phyloP scores from a whole-genome alignment of 2,329 filamentous ascomycete species.

The Ophiostoma sp. region DNA sequence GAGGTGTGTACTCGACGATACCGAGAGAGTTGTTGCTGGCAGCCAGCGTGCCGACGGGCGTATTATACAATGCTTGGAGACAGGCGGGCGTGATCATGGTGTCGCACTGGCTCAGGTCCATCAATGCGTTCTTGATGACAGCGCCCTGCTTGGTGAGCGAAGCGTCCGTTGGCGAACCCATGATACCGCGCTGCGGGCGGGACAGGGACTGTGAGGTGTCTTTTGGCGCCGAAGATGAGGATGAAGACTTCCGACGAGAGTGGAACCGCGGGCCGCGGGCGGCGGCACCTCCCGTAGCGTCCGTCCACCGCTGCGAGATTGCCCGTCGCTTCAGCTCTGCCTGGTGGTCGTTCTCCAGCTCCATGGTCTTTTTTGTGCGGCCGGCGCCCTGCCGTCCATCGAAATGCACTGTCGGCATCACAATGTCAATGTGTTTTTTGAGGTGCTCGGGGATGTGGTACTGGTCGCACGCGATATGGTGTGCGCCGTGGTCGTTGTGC shows the following conservation, averaged over 20 bases:
- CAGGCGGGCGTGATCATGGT: constrained; percentile 58
- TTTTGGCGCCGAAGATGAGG: neutral
- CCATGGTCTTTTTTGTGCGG: constrained; percentile 32
- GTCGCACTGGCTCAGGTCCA: constrained; percentile 47
- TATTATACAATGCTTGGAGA: constrained; percentile 50
- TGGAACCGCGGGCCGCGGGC: constrained; percentile 17
- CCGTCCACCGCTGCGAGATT: constrained; percentile 13
- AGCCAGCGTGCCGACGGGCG: constrained; percentile 42
- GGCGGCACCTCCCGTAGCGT: neutral
- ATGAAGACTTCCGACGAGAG: neutral
- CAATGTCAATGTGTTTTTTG: constrained; percentile 43
- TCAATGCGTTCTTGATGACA: constrained; percentile 36
- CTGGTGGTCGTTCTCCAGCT: constrained; percentile 32
- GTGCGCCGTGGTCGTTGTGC: constrained; percentile 39
- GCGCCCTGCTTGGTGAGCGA: constrained; percentile 38
- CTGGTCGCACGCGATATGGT: constrained; percentile 45
- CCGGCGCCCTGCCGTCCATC: constrained; percentile 38
- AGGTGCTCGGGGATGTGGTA: constrained; percentile 44
- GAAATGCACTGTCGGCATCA: constrained; percentile 45
- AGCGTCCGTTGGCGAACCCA: constrained; percentile 34
- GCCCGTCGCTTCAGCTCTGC: constrained; percentile 34
- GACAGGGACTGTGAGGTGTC: neutral
- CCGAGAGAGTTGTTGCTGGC: constrained; percentile 50
- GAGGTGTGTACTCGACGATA: constrained; percentile 56
- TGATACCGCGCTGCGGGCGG: constrained; percentile 34